Conservation (phyloP, 345 rosid genomes). For the Mallotus nudiflorus region DNA sequence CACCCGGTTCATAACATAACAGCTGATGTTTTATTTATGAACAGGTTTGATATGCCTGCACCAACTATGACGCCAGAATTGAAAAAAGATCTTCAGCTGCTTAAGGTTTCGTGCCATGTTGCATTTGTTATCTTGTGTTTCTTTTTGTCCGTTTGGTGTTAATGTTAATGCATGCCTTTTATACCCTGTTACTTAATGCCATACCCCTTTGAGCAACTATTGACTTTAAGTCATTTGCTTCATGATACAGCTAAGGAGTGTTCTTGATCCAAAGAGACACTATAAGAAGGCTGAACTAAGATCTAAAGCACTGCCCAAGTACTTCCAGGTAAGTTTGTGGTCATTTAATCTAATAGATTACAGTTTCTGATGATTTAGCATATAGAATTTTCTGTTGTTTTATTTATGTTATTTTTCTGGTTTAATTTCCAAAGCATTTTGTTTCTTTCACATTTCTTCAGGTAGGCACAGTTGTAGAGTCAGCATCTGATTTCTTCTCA, state of each 20-base stretch:
- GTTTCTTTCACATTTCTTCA: conserved; percentile 28
- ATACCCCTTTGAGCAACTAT: neutral
- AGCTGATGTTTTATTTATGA: neutral
- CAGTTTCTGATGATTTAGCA: neutral
- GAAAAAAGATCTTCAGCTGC: conserved; percentile 83
- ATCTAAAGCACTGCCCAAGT: conserved; percentile 63
- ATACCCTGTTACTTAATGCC: neutral
- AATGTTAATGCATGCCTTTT: neutral
- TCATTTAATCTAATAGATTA: neutral
- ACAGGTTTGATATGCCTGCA: conserved; percentile 96
- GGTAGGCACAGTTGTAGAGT: conserved; percentile 84
- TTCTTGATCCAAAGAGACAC: conserved; percentile 78
- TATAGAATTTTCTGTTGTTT: no score
- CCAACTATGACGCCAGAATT: conserved; percentile 78
- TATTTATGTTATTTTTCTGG: no score
- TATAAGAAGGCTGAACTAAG: conserved; percentile 69
- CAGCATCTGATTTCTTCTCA: conserved; percentile 60
- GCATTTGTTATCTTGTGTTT: neutral
- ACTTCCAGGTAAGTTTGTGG: conserved; percentile 70
- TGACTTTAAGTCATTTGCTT: conserved; percentile 5
- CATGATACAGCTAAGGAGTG: conserved; percentile 64
- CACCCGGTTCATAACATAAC: no score
- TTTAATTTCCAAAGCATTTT: conserved; percentile 1
- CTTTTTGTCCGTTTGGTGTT: neutral
- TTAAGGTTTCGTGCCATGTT: conserved; percentile 53